Conservation (phyloP, 2,329 filamentous ascomycete species). For the Fusarium sp. region DNA sequence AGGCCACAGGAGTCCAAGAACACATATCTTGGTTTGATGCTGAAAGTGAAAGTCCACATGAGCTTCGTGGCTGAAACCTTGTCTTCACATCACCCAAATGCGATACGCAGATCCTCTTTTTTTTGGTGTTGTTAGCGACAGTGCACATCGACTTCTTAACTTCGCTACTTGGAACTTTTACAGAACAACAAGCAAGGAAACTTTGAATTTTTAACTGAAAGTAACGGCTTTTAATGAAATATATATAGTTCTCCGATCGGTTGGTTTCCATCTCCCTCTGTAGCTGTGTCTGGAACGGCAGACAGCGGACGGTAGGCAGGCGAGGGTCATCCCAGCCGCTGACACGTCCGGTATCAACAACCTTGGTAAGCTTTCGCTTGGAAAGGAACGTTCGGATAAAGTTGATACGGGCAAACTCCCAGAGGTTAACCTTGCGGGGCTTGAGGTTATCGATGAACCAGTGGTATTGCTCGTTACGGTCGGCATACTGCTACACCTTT, state of each 20-base stretch:
- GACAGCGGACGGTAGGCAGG: constrained; percentile 84
- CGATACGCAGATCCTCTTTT: neutral
- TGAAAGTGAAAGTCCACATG: no score
- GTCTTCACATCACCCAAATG: neutral
- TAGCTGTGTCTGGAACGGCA: no score
- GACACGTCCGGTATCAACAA: constrained; percentile 81
- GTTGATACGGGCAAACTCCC: constrained; percentile 88
- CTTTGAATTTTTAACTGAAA: neutral
- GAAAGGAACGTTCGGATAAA: constrained; percentile 86
- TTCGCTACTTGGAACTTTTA: neutral
- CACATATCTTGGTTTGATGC: no score
- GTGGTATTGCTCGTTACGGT: constrained; percentile 87
- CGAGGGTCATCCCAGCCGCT: constrained; percentile 90
- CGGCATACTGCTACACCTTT: constrained; percentile 64
- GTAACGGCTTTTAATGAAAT: no score
- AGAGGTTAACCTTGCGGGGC: constrained; percentile 83
- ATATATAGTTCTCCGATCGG: no score
- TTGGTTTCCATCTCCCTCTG: no score
- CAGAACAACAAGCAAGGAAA: neutral
- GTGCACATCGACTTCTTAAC: neutral
- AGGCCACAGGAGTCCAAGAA: no score
- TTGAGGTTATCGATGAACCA: constrained; percentile 84
- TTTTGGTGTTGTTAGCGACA: neutral
- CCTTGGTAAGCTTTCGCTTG: constrained; percentile 87
- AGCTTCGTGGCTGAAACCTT: neutral